A percentile compares a stretch with the other conserved stretches of the same genome.
Conservation (phyloP, 495 filamentous ascomycete species). For the Evansstolkia leycettana region DNA sequence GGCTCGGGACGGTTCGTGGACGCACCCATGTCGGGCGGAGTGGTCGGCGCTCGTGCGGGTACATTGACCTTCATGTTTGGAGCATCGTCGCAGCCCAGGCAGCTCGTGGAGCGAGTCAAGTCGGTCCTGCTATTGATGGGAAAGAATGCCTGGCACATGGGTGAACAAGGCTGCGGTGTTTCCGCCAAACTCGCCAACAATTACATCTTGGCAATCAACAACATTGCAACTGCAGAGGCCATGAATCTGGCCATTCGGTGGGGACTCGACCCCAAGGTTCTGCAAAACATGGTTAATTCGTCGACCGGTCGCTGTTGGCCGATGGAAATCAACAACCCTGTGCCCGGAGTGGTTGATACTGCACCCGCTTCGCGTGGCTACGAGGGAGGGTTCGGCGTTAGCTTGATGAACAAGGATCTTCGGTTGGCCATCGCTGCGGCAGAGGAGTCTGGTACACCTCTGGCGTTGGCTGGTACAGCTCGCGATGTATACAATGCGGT, state of each 20-base stretch:
- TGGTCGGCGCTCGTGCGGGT: slow-evolving; percentile 66
- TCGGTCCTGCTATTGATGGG: slow-evolving; percentile 68
- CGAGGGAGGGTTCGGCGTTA: slow-evolving; percentile 69
- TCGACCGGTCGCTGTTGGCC: slow-evolving; percentile 87
- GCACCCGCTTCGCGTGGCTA: slow-evolving; percentile 66
- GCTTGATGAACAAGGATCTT: slow-evolving; percentile 78
- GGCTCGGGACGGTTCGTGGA: slow-evolving; percentile 55
- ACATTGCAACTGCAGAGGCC: slow-evolving; percentile 83
- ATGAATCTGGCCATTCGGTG: slow-evolving; percentile 83
- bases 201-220: slow-evolving; percentile 82
- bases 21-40: slow-evolving; percentile 76
- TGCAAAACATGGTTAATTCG: slow-evolving; percentile 73
- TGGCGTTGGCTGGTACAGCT: slow-evolving; percentile 54
- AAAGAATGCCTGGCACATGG: slow-evolving; percentile 67
- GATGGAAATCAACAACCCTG: slow-evolving; percentile 84
- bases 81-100: slow-evolving; percentile 30
- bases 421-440: slow-evolving; percentile 63
- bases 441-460: slow-evolving; percentile 47
- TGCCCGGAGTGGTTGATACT: slow-evolving; percentile 66
- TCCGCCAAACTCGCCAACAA: slow-evolving; percentile 88
- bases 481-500: slow-evolving; percentile 56
- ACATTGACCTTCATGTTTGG: slow-evolving; percentile 84
- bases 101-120: slow-evolving; percentile 47
- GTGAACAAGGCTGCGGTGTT: slow-evolving; percentile 66
- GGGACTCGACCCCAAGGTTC: slow-evolving; percentile 67